These are phyloP conservation scores for Singerocomus inundabilis DNA, from an alignment of 1,284 basidiomycete species.

Conservation along the genomic window DNA sequence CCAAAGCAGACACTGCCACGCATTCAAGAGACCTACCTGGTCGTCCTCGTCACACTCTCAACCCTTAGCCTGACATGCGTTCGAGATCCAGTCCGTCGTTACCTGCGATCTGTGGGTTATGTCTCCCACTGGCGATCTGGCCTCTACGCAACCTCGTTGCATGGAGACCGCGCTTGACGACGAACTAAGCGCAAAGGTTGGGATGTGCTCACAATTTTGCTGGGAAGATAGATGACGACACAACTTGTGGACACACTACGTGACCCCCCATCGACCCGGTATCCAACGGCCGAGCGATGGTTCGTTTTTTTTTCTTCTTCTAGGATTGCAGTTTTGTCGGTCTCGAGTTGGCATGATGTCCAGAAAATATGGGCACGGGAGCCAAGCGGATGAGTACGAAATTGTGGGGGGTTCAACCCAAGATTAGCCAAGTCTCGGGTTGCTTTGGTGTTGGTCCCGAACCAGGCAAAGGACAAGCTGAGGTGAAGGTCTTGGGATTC, in stretches of 20 bases:
- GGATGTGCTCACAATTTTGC: not conserved
- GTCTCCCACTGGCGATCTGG: constrained; percentile 30
- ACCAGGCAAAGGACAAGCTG: constrained; percentile 8
- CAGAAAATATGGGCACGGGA: constrained; percentile 13
- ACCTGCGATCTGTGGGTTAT: constrained; percentile 30
- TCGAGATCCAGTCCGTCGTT: constrained; percentile 35
- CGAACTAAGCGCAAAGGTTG: constrained; percentile 14
- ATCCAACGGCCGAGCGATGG: not conserved
- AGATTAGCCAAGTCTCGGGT: constrained; percentile 10
- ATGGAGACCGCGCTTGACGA: constrained; percentile 24
- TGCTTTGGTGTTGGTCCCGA: constrained; percentile 5
- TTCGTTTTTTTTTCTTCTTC: not conserved
- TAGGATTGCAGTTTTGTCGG: constrained; percentile 1
- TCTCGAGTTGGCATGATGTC: constrained; percentile 5
- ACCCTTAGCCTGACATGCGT: constrained; percentile 29
- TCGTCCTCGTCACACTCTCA: not conserved
- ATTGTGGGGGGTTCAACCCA: not conserved
- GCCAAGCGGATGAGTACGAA: not conserved
- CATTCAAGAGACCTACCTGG: constrained; percentile 28
- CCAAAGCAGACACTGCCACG: constrained; percentile 17
- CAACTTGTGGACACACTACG: constrained; percentile 13
- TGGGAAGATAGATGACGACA: not conserved
- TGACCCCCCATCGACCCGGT: constrained; percentile 7
- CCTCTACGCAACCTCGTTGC: constrained; percentile 32
- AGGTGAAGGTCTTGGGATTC: constrained; percentile 10